Conservation (phyloP, 371 early-diverging fungal species). For the Mortierella sp. region DNA sequence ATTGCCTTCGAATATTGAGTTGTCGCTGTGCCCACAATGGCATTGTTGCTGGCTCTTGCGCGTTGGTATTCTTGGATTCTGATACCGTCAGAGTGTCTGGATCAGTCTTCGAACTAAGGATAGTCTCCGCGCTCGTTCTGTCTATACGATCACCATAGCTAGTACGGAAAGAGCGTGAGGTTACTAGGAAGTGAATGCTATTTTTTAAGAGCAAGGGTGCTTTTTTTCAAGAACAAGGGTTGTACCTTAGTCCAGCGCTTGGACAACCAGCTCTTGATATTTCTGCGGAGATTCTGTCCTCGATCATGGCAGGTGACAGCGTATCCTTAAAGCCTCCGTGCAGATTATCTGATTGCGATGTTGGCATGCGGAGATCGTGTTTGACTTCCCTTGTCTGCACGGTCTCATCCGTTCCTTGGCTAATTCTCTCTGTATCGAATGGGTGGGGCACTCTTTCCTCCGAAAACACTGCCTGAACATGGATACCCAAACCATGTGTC, state of each 20-base stretch:
- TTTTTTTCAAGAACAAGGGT: no score
- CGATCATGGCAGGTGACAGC: not conserved
- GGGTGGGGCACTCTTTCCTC: constrained; percentile 3
- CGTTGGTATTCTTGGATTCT: no score
- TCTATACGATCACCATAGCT: no score
- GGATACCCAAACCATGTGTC: constrained; percentile 9
- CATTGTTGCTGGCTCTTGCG: not conserved
- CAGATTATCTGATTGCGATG: constrained; percentile 1
- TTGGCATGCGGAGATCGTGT: constrained; percentile 2
- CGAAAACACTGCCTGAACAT: not conserved
- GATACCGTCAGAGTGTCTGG: no score
- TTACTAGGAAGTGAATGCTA: no score
- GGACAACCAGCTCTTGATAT: no score
- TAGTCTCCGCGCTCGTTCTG: no score
- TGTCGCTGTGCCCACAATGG: constrained; percentile 12
- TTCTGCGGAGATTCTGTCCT: no score
- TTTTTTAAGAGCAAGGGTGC: no score
- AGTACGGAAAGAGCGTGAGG: no score
- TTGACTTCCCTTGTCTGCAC: not conserved
- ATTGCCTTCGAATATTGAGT: constrained; percentile 11
- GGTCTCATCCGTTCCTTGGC: not conserved
- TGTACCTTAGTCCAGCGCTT: no score
- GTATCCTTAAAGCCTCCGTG: not conserved
- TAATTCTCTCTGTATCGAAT: not conserved
- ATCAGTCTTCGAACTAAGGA: no score